These are phyloP conservation scores for Uronychia setigera DNA, from an alignment of 73 alveolate genomes.

Conservation along the genomic window DNA sequence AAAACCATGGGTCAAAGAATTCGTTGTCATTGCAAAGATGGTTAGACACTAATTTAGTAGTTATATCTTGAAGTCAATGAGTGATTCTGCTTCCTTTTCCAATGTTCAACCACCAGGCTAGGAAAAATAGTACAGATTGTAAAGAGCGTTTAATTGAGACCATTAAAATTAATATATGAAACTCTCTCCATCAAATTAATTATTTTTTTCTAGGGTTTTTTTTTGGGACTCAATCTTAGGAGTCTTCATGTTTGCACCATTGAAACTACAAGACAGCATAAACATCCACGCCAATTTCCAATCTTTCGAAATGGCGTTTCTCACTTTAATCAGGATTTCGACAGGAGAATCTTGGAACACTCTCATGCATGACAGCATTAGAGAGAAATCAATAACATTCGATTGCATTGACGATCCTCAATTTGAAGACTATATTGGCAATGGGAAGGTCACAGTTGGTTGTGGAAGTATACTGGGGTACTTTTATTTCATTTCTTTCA, in stretches of 20 bases:
- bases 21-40: too few relatives aligned
- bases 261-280: constrained; percentile 12
- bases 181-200: too few relatives aligned
- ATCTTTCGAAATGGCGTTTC: constrained; percentile 27
- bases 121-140: too few relatives aligned
- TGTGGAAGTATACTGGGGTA: constrained; percentile 33
- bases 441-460: constrained; percentile 9
- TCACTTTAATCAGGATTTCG: constrained; percentile 26
- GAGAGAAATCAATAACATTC: not conserved
- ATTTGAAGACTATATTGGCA: not conserved
- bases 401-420: constrained; percentile 24
- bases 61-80: too few relatives aligned
- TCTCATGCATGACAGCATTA: constrained; percentile 32
- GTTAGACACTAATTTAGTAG: too few relatives aligned
- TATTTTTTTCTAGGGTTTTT: too few relatives aligned
- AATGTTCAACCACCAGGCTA: too few relatives aligned
- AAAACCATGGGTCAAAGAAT: too few relatives aligned
- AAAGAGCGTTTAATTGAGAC: too few relatives aligned
- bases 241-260: constrained; percentile 25
- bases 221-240: constrained; percentile 57
- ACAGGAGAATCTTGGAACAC: constrained; percentile 58
- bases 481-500: constrained; percentile 48
- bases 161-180: too few relatives aligned
- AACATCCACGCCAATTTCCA: constrained; percentile 25
- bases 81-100: too few relatives aligned